Evolutionary conservation across 2,329 filamentous ascomycete species (phyloP).

Genomic region (Talaromyces atroroseus): DNA sequence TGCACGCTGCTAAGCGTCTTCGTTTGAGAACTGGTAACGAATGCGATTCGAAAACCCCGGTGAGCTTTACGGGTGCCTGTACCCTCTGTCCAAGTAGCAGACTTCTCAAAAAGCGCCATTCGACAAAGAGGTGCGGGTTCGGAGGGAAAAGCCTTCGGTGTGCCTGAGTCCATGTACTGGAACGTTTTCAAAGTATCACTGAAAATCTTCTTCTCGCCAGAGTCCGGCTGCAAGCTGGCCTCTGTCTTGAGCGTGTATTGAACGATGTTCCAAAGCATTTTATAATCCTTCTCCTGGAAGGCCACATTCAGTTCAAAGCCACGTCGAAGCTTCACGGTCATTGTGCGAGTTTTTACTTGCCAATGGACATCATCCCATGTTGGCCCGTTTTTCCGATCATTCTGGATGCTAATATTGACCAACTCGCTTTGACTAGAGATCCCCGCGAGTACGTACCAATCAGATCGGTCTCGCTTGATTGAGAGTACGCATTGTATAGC

Average conservation of each 20-base stretch:
- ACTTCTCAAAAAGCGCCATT: constrained; percentile 68
- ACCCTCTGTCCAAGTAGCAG: constrained; percentile 63
- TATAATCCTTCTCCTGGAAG: constrained; percentile 71
- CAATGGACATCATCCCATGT: constrained; percentile 80
- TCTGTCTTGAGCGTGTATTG: constrained; percentile 77
- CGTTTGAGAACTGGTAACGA: constrained; percentile 70
- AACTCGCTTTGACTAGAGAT: constrained; percentile 75
- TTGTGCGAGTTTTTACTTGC: constrained; percentile 60
- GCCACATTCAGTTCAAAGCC: constrained; percentile 69
- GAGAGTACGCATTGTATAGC: constrained; percentile 70
- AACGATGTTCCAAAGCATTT: constrained; percentile 73
- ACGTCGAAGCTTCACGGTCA: constrained; percentile 67
- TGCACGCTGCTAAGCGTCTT: constrained; percentile 73
- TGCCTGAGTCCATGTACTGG: constrained; percentile 71
- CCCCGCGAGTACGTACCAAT: constrained; percentile 65
- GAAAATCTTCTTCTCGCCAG: constrained; percentile 66
- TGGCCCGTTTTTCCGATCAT: constrained; percentile 61
- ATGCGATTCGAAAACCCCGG: constrained; percentile 70
- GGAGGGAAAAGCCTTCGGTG: constrained; percentile 68
- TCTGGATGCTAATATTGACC: constrained; percentile 68
- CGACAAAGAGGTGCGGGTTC: constrained; percentile 68
- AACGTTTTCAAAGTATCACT: constrained; percentile 66
- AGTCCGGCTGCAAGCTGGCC: constrained; percentile 60
- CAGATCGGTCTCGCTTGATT: constrained; percentile 63
- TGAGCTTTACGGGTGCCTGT: constrained; percentile 68